A percentile compares a stretch with the other conserved stretches of the same genome.
Evolutionary conservation across 176 grass and related monocot species (phyloP).

Genomic region (Oryza brachyantha): DNA sequence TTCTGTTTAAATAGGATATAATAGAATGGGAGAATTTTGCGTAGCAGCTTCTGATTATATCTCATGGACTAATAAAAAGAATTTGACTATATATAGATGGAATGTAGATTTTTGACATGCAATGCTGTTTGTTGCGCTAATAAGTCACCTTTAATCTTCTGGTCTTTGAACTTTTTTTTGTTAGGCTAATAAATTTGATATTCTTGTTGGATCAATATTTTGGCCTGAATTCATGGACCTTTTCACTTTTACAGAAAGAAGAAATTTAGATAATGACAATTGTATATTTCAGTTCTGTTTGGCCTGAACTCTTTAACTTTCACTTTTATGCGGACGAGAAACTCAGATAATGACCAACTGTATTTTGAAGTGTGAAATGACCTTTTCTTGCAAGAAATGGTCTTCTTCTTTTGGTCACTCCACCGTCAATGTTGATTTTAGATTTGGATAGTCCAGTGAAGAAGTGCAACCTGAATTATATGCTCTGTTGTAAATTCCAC

Average conservation of each 20-base stretch:
- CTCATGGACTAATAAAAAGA: not conserved
- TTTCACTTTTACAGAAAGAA: not conserved
- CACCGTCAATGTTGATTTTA: not conserved
- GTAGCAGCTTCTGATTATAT: not conserved
- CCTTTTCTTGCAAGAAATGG: constrained; percentile 7
- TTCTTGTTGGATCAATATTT: not conserved
- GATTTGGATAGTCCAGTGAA: not conserved
- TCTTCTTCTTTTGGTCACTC: not conserved
- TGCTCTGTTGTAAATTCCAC: not conserved
- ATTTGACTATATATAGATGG: not conserved
- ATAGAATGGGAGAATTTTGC: constrained; percentile 5
- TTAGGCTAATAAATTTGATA: not conserved
- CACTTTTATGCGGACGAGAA: not conserved
- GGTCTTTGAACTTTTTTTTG: not conserved
- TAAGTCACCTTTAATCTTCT: not conserved
- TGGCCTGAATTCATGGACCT: not conserved
- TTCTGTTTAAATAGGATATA: constrained; percentile 20
- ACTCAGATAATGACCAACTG: not conserved
- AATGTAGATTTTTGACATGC: not conserved
- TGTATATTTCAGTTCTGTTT: not conserved
- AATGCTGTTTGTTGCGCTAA: not conserved
- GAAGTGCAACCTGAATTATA: not conserved
- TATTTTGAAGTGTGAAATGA: not conserved
- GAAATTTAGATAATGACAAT: not conserved
- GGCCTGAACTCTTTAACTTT: not conserved